Evolutionary conservation across 768 basidiomycete genomes (phyloP).

Genomic region (Naganishia vaughanmartiniae): DNA sequence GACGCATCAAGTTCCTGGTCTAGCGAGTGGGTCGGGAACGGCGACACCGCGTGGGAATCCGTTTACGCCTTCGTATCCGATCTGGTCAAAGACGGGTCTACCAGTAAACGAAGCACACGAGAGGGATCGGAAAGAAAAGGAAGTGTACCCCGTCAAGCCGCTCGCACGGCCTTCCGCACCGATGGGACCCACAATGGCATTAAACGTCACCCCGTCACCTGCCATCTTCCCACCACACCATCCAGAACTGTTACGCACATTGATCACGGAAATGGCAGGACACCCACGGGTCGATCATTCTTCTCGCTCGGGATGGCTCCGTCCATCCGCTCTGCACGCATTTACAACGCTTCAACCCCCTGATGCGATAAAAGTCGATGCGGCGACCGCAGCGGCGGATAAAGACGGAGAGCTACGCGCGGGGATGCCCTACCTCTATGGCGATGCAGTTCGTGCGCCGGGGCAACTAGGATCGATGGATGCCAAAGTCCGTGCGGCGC

Average conservation of each 20-base stretch:
- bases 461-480: constrained; percentile 24
- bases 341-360: constrained; percentile 22
- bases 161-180: background rate
- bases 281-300: constrained; percentile 16
- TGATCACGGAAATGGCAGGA: constrained; percentile 27
- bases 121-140: background rate
- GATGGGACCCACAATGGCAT: constrained; percentile 11
- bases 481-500: constrained; percentile 13
- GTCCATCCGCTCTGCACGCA: constrained; percentile 6
- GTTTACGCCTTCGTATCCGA: constrained; percentile 25
- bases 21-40: background rate
- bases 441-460: constrained; percentile 27
- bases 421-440: constrained; percentile 24
- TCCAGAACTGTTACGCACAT: constrained; percentile 19
- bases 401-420: constrained; percentile 16
- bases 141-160: constrained; percentile 23
- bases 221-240: constrained; percentile 8
- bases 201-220: constrained; percentile 16
- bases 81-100: constrained; percentile 19
- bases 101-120: constrained; percentile 29
- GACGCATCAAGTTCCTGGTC: constrained; percentile 25
- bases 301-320: constrained; percentile 23
- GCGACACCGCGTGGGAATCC: constrained; percentile 24
- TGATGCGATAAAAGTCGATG: constrained; percentile 23
- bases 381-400: constrained; percentile 20